phyloP scores from a whole-genome alignment of 2,329 filamentous ascomycete genomes.

The Alternaria sp. region DNA sequence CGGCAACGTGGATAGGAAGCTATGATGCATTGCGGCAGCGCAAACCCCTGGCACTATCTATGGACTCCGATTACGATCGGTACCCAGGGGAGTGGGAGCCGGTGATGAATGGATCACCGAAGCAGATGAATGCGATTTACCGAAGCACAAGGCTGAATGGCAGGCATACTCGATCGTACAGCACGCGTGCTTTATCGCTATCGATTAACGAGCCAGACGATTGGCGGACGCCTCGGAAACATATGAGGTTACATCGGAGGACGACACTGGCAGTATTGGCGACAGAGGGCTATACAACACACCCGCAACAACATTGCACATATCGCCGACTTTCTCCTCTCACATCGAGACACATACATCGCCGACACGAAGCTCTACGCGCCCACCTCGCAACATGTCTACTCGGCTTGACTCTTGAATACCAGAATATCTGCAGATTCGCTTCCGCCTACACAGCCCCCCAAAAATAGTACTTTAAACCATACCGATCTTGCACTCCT shows the following conservation, averaged over 20 bases:
- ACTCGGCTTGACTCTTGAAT: not conserved
- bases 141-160: not conserved
- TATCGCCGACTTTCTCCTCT: not conserved
- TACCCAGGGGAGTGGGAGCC: constrained; percentile 18
- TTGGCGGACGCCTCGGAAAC: not conserved
- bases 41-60: constrained; percentile 19
- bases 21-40: constrained; percentile 10
- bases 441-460: constrained; percentile 15
- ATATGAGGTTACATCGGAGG: not conserved
- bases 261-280: not conserved
- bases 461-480: constrained; percentile 35
- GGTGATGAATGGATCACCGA: not conserved
- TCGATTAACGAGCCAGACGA: not conserved
- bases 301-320: not conserved
- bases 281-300: not conserved
- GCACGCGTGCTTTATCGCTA: not conserved
- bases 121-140: not conserved
- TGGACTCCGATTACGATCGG: constrained; percentile 7
- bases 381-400: constrained; percentile 14
- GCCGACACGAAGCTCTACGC: constrained; percentile 8
- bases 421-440: constrained; percentile 17
- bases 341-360: not conserved
- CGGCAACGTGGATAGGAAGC: constrained; percentile 19
- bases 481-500: not conserved
- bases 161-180: not conserved